Percentiles rank a stretch among this genome's conserved stretches.
These are phyloP conservation scores for Chrysoporthe cubensis DNA, from an alignment of 2,329 filamentous ascomycete genomes.

Conservation along the genomic window DNA sequence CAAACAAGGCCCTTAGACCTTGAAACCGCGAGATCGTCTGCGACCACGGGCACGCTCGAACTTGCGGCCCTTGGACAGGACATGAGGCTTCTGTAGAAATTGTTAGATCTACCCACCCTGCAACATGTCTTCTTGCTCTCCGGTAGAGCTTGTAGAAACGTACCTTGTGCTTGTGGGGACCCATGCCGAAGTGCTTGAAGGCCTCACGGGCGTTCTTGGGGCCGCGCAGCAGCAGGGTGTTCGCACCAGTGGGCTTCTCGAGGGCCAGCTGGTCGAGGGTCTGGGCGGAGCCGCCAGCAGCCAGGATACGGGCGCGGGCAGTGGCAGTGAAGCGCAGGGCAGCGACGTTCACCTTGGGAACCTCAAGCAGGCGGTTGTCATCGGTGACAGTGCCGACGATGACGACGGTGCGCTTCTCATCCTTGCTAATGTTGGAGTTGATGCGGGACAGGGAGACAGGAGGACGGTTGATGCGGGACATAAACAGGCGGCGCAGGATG, in stretches of 20 bases:
- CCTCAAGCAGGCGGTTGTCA: conserved; percentile 88
- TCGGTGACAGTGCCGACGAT: conserved; percentile 95
- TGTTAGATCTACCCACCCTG: conserved; percentile 38
- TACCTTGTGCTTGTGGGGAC: conserved; percentile 97
- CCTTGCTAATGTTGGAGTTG: conserved; percentile 66
- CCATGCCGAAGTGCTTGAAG: conserved; percentile 98
- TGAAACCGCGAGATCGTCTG: conserved; percentile 98
- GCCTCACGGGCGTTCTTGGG: conserved; percentile 98
- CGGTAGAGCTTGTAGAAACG: conserved; percentile 35
- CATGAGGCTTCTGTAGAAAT: conserved; percentile 79
- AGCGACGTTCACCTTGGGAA: conserved; percentile 92
- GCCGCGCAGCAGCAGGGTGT: conserved; percentile 95
- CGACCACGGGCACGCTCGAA: conserved; percentile 99
- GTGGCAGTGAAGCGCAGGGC: conserved; percentile 97
- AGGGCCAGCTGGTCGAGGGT: conserved; percentile 98
- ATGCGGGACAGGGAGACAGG: conserved; percentile 95
- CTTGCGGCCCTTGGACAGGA: conserved; percentile 99
- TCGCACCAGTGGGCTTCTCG: conserved; percentile 91
- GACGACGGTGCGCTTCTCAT: conserved; percentile 85
- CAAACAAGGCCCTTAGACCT: conserved; percentile 75
- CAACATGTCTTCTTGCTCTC: no score
- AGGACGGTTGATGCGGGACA: conserved; percentile 97
- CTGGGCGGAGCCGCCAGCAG: conserved; percentile 91
- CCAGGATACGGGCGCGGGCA: conserved; percentile 88
- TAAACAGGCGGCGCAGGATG: conserved; percentile 94